Evolutionary conservation across 768 basidiomycete genomes (phyloP), one percentile per base, ranked within the genome.

Genomic region (Mycena belliarum): DNA sequence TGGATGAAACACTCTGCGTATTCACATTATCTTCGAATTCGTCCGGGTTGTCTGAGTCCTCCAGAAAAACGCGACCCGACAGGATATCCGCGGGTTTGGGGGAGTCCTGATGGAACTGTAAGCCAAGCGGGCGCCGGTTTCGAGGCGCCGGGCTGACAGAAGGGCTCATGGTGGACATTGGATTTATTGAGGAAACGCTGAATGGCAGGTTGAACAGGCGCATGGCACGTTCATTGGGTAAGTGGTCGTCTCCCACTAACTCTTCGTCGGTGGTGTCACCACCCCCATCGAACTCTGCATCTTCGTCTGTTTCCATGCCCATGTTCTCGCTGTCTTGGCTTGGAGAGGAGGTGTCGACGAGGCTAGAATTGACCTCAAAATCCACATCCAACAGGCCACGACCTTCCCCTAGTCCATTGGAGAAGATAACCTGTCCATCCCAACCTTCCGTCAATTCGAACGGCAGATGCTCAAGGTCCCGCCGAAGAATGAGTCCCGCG

Each of bases 251-350:
- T 52, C 87, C 89, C n/a, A 92, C 85, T 49, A 92, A 84, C 59
- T 93, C 90, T 60, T 91, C 88, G 67, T 92, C 91, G 2, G 91
- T 92, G 4, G 90, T 90, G 61, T 91, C 88, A 1, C 89, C 88
- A 2, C 88, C n/a, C n/a, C n/a, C 88, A 7, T 84, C 86, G 54
- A 75, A 81, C 37, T 79, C 82, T 44, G 75, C 79, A 25, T 70
- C 76, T 52, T 81, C 81, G 55, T 82, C 73, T 55, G 73, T 75
- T 16, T 73, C 72, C 77, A 82, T 71, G 24, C 73, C 75, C 75
- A 78, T 79, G 24, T 76, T 66, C 59, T 91, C 85, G 49, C 79
- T 82, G 28, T 79, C 80, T 20, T 81, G 76, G 50, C 75, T 76
- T 15, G 81, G 72, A 28, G 80, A 79, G 11, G 81, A 65, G 35